A percentile compares a stretch with the other conserved stretches of the same genome.
Evolutionary conservation across 805 yeast genomes (phyloP).

Genomic region (Millerago galiae): DNA sequence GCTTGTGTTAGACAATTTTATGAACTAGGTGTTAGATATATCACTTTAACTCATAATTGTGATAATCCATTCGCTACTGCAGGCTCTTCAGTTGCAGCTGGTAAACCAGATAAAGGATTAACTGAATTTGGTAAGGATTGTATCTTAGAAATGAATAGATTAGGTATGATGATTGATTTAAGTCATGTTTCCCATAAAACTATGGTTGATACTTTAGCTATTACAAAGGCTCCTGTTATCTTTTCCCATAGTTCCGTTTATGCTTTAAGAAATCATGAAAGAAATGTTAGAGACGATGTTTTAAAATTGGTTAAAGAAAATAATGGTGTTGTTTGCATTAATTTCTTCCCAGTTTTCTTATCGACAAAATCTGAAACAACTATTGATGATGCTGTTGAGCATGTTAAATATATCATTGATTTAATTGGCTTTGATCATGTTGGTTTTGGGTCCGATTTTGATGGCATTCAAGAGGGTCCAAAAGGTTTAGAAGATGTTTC

Average conservation of each 20-base stretch:
- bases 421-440: conserved; percentile 47
- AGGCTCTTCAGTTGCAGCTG: conserved; percentile 41
- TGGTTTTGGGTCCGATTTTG: conserved; percentile 47
- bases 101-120: conserved; percentile 39
- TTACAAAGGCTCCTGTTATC: conserved; percentile 34
- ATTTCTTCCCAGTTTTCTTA: conserved; percentile 39
- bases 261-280: conserved; percentile 32
- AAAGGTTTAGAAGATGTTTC: conserved; percentile 49
- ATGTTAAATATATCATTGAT: conserved; percentile 36
- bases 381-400: conserved; percentile 43
- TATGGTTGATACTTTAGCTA: conserved; percentile 37
- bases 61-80: conserved; percentile 55
- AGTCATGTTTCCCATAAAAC: conserved; percentile 43
- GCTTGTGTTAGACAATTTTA: conserved; percentile 43
- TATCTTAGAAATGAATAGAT: conserved; percentile 40
- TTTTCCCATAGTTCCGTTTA: conserved; percentile 41
- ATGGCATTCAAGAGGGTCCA: conserved; percentile 45
- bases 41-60: conserved; percentile 49
- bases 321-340: conserved; percentile 43
- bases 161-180: conserved; percentile 47
- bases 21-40: conserved; percentile 45
- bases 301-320: conserved; percentile 31
- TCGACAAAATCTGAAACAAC: conserved; percentile 23
- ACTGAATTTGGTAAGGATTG: conserved; percentile 30
- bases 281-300: conserved; percentile 46